Evolutionary conservation across 768 basidiomycete genomes (phyloP), one percentile per base, ranked within the genome.

Genomic region (Nidularia sp.): DNA sequence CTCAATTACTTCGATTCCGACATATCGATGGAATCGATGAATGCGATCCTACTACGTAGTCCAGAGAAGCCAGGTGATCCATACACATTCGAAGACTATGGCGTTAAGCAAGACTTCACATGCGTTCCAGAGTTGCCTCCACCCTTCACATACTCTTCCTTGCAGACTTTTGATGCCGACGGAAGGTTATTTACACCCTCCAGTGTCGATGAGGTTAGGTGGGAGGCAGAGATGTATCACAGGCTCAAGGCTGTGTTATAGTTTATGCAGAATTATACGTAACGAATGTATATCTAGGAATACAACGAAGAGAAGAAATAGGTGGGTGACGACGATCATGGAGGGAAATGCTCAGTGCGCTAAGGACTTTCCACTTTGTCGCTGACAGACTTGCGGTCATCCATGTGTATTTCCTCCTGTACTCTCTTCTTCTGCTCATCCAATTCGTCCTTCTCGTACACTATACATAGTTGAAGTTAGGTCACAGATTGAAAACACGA

Each of bases 1-100:
- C 70, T 84, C 57, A 86, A 86, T 64, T 86, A 78, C 70, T 83
- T 83, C 63, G 84, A 86, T 60, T 69, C 72, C 48, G 84, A 86
- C 59, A 69, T 82, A 49, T 81, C 83, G 9, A 74, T 84, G 66
- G 83, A 84, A 48, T 74, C 75, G 12, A 65, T 64, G 53, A 83
- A 84, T 48, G 77, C 81, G 15, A 72, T 84, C 50, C 58, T 82
- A 8, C 65, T 83, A 34, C 64, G 69, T 36, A 59, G 68, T 8
- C 78, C 79, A 4, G 50, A 61, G 15, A 51, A 53, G 7, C 66
- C 71, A 0, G 76, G 73, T 6, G 70, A 67, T 1, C 55, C 69
- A 2, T 82, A 71, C 61, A 50, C 59, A 0, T 75, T 64, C 52
- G 76, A 85, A 29, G 80, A 85, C 56, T 76, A 82, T 57, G 80